Conservation (phyloP, 129 eudicot species). For the carrot (Daucus carota) region DNA sequence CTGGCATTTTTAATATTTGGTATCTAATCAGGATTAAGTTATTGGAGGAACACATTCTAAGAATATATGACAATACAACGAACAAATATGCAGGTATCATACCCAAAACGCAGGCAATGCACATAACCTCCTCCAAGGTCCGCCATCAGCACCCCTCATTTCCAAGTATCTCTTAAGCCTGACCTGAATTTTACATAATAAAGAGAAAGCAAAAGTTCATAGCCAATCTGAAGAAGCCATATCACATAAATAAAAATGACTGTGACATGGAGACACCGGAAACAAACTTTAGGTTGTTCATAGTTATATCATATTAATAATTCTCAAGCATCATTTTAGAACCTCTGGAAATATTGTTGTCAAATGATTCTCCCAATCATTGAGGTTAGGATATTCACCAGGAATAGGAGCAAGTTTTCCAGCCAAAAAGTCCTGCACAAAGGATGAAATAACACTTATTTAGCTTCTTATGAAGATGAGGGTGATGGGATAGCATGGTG, state of each 20-base stretch:
- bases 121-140: slow-evolving; percentile 97
- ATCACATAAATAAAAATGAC: neutral
- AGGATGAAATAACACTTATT: slow-evolving; percentile 1
- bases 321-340: neutral
- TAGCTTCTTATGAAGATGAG: neutral
- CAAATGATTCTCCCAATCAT: slow-evolving; percentile 98
- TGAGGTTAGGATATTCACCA: slow-evolving; percentile 78
- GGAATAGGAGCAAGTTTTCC: slow-evolving; percentile 85
- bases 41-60: neutral
- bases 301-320: neutral
- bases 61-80: neutral
- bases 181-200: slow-evolving; percentile 43
- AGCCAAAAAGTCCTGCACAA: slow-evolving; percentile 69
- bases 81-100: neutral
- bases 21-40: neutral
- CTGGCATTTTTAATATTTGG: neutral
- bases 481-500: neutral
- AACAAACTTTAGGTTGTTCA: neutral
- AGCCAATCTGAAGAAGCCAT: neutral
- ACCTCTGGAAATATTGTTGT: slow-evolving; percentile 97
- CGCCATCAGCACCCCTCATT: slow-evolving; percentile 99
- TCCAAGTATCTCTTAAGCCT: slow-evolving; percentile 93
- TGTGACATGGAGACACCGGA: neutral
- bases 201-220: slow-evolving; percentile 1
- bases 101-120: slow-evolving; percentile 99